phyloP scores from a whole-genome alignment of 2,329 filamentous ascomycete genomes.

The Lasiodiplodia gonubiensis region DNA sequence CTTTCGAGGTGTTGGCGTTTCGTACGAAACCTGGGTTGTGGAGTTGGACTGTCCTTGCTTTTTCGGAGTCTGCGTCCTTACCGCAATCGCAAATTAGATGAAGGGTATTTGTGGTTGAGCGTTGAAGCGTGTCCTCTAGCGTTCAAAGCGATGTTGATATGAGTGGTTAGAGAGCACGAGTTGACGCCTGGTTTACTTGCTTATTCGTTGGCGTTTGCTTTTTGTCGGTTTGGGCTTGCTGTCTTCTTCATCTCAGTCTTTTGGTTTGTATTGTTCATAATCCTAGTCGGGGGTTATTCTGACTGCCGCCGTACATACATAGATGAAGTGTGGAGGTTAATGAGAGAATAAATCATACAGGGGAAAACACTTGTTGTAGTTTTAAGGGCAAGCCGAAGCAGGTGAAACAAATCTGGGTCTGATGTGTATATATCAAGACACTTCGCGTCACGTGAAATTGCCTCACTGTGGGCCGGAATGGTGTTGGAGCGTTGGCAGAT shows the following conservation, averaged over 20 bases:
- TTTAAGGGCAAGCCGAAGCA: neutral
- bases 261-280: constrained; percentile 5
- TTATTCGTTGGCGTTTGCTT: neutral
- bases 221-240: neutral
- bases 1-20: neutral
- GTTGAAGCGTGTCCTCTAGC: constrained; percentile 6
- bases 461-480: constrained; percentile 23
- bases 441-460: constrained; percentile 15
- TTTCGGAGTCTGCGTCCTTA: neutral
- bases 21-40: neutral
- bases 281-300: neutral
- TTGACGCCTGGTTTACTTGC: neutral
- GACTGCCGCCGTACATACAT: constrained; percentile 5
- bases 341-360: neutral
- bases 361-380: no score
- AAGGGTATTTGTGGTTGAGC: neutral
- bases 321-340: neutral
- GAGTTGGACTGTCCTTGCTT: neutral
- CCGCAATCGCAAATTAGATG: neutral
- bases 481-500: neutral
- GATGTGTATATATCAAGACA: neutral
- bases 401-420: neutral
- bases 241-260: neutral
- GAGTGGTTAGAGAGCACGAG: neutral
- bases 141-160: neutral